Evolutionary conservation across 2,329 filamentous ascomycete species (phyloP), one percentile per base, ranked within the genome.

Genomic region (Cryphonectria parasitica): DNA sequence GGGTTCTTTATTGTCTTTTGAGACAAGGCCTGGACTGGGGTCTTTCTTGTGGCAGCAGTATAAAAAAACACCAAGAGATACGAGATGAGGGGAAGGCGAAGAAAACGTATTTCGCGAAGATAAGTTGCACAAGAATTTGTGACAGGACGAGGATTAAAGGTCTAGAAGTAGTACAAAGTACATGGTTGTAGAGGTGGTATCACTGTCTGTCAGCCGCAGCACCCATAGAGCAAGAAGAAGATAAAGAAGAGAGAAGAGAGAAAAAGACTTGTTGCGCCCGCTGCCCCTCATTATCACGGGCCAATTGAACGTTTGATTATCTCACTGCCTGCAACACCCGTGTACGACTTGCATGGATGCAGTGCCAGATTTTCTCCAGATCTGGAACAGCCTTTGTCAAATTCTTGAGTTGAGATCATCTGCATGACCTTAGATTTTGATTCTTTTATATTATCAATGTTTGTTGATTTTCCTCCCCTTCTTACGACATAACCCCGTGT

Each of bases 211-310:
- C 64, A 67, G 64, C 64, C 36, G 64, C 49, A 66, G 41, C n/a
- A 65, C 28, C 36, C 10, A 39, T 2, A 11, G 36, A 39, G 2
- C 8, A 39, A 39, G 36, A 39, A 39, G 36, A 39, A 39, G 36
- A 39, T 10, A 8, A 39, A 39, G 10, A 39, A 34, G 34, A 34
- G 34, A 34, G 34, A 49, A 49, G 6, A n/a, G 2, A 49, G 17
- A 49, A 11, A n/a, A 49, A 49, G 19, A 7, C 19, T 11, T n/a
- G 22, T 49, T 49, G 45, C 7, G n/a, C n/a, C 22, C 11, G 52
- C 39, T 67, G 52, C 65, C 65, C 65, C 65, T 67, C 65, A 67
- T 17, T 34, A 66, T 60, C 36, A 41, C 34, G 45, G 36, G 25
- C 64, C 64, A 66, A 66, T 60, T 13, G 41, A 19, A 66, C 25